Conservation (phyloP, 177 flowering plant genomes). For the Vitis hybrid region DNA sequence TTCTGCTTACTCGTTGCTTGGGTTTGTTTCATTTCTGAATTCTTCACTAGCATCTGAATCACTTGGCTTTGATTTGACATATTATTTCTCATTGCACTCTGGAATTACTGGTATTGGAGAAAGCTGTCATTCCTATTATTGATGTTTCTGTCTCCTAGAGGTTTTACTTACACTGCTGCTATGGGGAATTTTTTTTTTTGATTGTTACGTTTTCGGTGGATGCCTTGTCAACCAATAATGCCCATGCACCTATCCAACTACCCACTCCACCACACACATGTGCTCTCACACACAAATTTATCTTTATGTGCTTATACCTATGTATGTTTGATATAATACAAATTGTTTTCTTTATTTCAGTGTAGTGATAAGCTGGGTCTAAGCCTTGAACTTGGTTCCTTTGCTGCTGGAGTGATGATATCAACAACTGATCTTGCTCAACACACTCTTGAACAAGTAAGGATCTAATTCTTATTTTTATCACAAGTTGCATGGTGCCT, state of each 20-base stretch:
- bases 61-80: background rate
- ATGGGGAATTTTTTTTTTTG: no score
- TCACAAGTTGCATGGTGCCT: constrained; percentile 3
- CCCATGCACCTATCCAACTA: background rate
- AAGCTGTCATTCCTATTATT: background rate
- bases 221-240: no score
- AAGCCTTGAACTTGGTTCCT: constrained; percentile 95
- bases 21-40: constrained; percentile 52
- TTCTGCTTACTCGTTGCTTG: constrained; percentile 98
- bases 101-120: background rate
- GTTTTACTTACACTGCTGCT: no score
- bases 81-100: background rate
- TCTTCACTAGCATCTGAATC: background rate
- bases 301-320: background rate
- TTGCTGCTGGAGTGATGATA: constrained; percentile 99
- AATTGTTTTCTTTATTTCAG: constrained; percentile 45
- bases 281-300: background rate
- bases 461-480: constrained; percentile 14
- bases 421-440: constrained; percentile 96
- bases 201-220: no score
- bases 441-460: constrained; percentile 95
- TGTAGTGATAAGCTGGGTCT: constrained; percentile 98
- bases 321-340: constrained; percentile 8
- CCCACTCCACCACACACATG: background rate
- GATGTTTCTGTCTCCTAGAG: background rate